These are phyloP conservation scores for Sistotremastrum suecicum DNA, from an alignment of 768 basidiomycete species.

Conservation along the genomic window DNA sequence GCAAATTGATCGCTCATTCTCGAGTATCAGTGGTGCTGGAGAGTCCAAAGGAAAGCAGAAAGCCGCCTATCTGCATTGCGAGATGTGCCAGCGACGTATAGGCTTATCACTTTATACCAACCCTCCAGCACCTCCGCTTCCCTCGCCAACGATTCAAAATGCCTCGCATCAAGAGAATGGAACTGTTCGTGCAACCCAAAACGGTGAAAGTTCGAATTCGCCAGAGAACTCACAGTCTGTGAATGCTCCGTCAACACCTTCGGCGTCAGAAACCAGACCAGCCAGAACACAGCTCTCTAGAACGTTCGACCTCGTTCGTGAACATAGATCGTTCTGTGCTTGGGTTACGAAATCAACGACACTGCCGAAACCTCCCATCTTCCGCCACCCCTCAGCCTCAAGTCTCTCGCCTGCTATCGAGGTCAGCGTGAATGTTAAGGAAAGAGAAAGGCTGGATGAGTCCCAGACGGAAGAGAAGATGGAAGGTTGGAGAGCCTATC, in stretches of 20 bases:
- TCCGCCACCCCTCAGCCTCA: constrained; percentile 2
- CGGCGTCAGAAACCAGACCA: constrained; percentile 12
- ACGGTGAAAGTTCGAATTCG: too few relatives aligned
- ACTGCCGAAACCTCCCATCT: constrained; percentile 4
- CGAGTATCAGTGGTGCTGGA: constrained; percentile 20
- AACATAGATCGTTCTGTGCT: constrained; percentile 80
- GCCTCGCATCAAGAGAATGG: constrained; percentile 1
- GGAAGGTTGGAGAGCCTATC: too few relatives aligned
- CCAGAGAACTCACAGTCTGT: constrained; percentile 1
- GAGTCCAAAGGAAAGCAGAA: constrained; percentile 20
- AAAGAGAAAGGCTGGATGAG: not conserved
- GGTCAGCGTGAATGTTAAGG: constrained; percentile 2
- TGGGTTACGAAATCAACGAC: constrained; percentile 30
- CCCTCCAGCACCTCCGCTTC: constrained; percentile 5
- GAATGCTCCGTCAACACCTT: constrained; percentile 13
- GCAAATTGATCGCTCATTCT: constrained; percentile 18
- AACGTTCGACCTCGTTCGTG: constrained; percentile 61
- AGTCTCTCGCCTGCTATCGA: constrained; percentile 3
- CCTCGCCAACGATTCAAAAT: constrained; percentile 1
- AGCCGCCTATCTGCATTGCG: constrained; percentile 44
- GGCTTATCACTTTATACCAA: constrained; percentile 62
- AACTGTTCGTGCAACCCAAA: too few relatives aligned
- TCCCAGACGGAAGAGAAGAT: too few relatives aligned
- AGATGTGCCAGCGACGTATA: constrained; percentile 62
- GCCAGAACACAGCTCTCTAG: constrained; percentile 22